Evolutionary conservation across 2,329 filamentous ascomycete species (phyloP), one percentile per base, ranked within the genome.

Genomic region (Monilinia vaccinii-corymbosi): DNA sequence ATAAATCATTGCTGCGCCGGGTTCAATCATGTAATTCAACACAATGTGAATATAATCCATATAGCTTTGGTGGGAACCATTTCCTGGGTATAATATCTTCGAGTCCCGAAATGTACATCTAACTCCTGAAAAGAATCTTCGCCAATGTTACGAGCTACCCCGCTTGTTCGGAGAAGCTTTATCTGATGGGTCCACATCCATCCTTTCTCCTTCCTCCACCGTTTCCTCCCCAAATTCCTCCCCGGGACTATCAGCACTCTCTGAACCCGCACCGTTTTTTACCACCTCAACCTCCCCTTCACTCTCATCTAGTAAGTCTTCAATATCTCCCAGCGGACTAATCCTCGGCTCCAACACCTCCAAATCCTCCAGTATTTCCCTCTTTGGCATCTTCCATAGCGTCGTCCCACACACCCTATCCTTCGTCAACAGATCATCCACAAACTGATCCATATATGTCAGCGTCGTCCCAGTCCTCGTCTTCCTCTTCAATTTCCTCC

Each of bases 341-440:
- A 90, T 82, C 65, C 93, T 82, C 53, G 91, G 88, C 71, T 97
- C 93, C 69, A 99, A 71, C 69, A 92, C 75, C 66, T 96, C 94
- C 72, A 96, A 71, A 72, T 99, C 94, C 76, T 99, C 94, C 65
- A 99, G 72, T 56, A 89, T 81, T 65, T 88, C 85, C 67, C 94
- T 80, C 62, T 85, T 85, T 4, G 92, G 89, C 79, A 99, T 81
- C 76, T 96, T 96, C 85, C 91, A 95, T 67, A 99, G 72, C 70
- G 87, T 95, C 3, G 94, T 97, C 42, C 86, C 93, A 71, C 93
- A 97, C 0, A 97, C 87, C 56, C 94, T 81, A 60, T 95, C 90
- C 75, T 96, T 96, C 0, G 83, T 88, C 64, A 99, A 77, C 65
- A 99, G 75, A 63, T 97, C 91, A 73, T 99, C 94, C 59, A 97